Conservation (phyloP, 2,329 filamentous ascomycete species). For the Penicillium brasilianum region DNA sequence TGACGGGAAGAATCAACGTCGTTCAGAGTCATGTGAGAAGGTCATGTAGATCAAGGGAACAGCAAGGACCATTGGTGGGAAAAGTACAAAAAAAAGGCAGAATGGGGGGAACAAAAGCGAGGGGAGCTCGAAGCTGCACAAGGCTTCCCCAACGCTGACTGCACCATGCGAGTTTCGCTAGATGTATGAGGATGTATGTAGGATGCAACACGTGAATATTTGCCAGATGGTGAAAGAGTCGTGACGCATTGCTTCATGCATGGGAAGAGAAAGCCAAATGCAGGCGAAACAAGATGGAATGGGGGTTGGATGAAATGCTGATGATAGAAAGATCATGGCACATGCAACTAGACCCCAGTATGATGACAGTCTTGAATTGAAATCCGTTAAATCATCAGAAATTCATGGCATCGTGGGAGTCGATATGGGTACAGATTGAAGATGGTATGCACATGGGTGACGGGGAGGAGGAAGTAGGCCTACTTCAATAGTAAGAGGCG, state of each 20-base stretch:
- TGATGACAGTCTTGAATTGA: constrained; percentile 29
- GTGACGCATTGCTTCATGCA: constrained; percentile 31
- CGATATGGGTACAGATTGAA: constrained; percentile 45
- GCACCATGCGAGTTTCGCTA: constrained; percentile 24
- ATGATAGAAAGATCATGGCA: constrained; percentile 21
- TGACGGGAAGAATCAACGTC: not conserved
- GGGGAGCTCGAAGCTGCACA: constrained; percentile 8
- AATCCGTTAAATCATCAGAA: constrained; percentile 35
- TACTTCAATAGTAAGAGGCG: constrained; percentile 40
- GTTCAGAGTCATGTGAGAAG: constrained; percentile 6
- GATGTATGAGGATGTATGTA: constrained; percentile 22
- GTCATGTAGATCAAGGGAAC: not conserved
- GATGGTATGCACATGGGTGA: constrained; percentile 27
- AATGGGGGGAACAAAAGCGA: constrained; percentile 10
- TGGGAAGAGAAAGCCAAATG: constrained; percentile 21
- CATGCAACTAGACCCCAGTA: constrained; percentile 31
- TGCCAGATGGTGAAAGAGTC: constrained; percentile 27
- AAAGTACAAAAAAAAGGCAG: constrained; percentile 3
- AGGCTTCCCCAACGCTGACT: constrained; percentile 20
- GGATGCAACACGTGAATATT: constrained; percentile 29
- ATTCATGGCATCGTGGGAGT: constrained; percentile 45
- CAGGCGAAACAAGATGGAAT: constrained; percentile 23
- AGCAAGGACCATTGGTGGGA: not conserved
- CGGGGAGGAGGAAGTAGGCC: constrained; percentile 17
- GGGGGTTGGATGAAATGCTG: constrained; percentile 13